Evolutionary conservation across 1,284 basidiomycete genomes (phyloP).

Genomic region (Trametes pubescens): DNA sequence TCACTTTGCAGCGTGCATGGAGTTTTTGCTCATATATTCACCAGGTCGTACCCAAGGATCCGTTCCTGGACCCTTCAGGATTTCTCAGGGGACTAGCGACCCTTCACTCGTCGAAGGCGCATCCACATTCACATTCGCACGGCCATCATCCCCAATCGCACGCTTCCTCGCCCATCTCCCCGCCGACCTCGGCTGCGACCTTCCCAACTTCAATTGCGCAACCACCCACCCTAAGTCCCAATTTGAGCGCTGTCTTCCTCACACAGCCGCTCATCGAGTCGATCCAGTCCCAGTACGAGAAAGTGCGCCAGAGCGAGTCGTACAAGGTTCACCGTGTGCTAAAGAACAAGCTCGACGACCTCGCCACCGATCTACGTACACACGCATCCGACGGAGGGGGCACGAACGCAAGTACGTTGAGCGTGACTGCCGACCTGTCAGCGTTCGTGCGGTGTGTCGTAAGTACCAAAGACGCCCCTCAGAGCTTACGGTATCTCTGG

Average conservation of each 20-base stretch:
- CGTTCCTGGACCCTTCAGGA: conserved; percentile 70
- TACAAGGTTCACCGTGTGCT: conserved; percentile 71
- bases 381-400: conserved; percentile 36
- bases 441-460: conserved; percentile 44
- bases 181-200: conserved; percentile 25
- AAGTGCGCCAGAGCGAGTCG: conserved; percentile 58
- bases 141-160: conserved; percentile 24
- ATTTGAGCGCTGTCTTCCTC: conserved; percentile 44
- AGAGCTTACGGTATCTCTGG: conserved; percentile 51
- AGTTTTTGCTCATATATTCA: conserved; percentile 10
- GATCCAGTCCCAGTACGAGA: conserved; percentile 60
- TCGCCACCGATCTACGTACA: conserved; percentile 48
- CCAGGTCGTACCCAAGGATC: conserved; percentile 72
- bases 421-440: conserved; percentile 55
- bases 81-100: conserved; percentile 49
- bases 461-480: conserved; percentile 46
- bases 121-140: conserved; percentile 32
- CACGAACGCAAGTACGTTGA: conserved; percentile 47
- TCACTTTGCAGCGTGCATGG: not conserved
- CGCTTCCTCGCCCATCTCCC: conserved; percentile 30
- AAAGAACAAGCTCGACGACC: conserved; percentile 57
- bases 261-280: conserved; percentile 57
- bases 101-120: conserved; percentile 36
- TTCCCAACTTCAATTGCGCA: conserved; percentile 5
- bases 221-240: conserved; percentile 16